A percentile compares a stretch with the other conserved stretches of the same genome.
These are phyloP conservation scores for Hanseniaspora valbyensis DNA, from an alignment of 805 yeast species.

Conservation along the genomic window DNA sequence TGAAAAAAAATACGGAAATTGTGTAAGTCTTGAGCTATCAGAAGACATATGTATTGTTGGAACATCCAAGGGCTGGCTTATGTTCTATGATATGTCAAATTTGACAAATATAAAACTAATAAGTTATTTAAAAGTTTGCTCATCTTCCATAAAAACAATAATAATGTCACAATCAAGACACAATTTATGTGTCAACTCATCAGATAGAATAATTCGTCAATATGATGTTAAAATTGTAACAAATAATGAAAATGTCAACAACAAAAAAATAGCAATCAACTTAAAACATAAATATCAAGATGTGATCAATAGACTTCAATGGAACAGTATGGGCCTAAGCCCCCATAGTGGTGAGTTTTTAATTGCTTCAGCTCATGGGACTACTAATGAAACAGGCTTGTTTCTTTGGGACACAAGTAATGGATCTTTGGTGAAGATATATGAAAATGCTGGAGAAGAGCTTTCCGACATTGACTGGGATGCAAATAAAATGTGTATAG, in stretches of 20 bases:
- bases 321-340: constrained; percentile 73
- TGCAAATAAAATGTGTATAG: constrained; percentile 56
- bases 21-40: background rate
- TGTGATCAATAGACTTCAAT: constrained; percentile 74
- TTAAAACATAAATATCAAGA: constrained; percentile 79
- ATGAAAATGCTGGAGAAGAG: constrained; percentile 77
- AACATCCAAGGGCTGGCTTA: constrained; percentile 69
- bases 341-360: constrained; percentile 66
- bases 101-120: constrained; percentile 28
- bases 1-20: constrained; percentile 17
- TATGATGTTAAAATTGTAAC: constrained; percentile 19
- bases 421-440: constrained; percentile 78
- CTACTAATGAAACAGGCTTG: constrained; percentile 61
- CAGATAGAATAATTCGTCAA: constrained; percentile 67
- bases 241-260: constrained; percentile 13
- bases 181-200: constrained; percentile 60
- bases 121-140: constrained; percentile 46
- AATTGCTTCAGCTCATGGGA: constrained; percentile 81
- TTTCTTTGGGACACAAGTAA: constrained; percentile 85
- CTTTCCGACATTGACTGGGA: constrained; percentile 83
- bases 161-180: constrained; percentile 47
- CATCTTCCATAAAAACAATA: constrained; percentile 60
- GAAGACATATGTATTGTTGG: constrained; percentile 50
- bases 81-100: constrained; percentile 31
- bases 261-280: constrained; percentile 38